These are phyloP conservation scores for Dovyalis caffra DNA, from an alignment of 345 rosid genomes.

Conservation along the genomic window DNA sequence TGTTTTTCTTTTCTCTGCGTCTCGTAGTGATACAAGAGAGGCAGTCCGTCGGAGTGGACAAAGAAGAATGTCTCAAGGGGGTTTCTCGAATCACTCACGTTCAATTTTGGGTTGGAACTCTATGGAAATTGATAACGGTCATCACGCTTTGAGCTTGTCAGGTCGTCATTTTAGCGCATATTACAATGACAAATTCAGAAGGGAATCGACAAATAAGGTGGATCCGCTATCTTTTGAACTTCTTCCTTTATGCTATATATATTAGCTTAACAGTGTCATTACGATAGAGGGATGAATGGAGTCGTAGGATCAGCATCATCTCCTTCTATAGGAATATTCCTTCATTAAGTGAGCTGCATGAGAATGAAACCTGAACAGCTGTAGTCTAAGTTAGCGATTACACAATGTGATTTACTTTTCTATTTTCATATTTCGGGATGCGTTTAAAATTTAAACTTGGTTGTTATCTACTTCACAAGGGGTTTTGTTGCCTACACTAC, in stretches of 20 bases:
- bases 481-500: slow-evolving; percentile 14
- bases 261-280: too few species aligned
- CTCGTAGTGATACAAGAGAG: slow-evolving; percentile 27
- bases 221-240: slow-evolving; percentile 8
- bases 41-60: slow-evolving; percentile 81
- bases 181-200: slow-evolving; percentile 38
- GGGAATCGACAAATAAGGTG: slow-evolving; percentile 57
- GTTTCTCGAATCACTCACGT: slow-evolving; percentile 5
- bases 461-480: not conserved
- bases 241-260: not conserved
- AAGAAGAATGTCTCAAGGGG: slow-evolving; percentile 45
- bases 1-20: too few species aligned
- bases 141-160: slow-evolving; percentile 41
- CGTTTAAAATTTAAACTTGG: not conserved
- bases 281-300: not conserved
- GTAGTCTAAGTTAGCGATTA: too few species aligned
- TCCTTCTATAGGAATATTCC: too few species aligned
- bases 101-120: slow-evolving; percentile 36
- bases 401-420: too few species aligned
- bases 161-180: slow-evolving; percentile 46
- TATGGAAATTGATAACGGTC: slow-evolving; percentile 28
- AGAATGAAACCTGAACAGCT: too few species aligned
- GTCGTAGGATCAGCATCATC: not conserved
- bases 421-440: too few species aligned
- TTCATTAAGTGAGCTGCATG: too few species aligned